Evolutionary conservation across 306 rosid genomes (phyloP).

Genomic region (Alnus rubra): DNA sequence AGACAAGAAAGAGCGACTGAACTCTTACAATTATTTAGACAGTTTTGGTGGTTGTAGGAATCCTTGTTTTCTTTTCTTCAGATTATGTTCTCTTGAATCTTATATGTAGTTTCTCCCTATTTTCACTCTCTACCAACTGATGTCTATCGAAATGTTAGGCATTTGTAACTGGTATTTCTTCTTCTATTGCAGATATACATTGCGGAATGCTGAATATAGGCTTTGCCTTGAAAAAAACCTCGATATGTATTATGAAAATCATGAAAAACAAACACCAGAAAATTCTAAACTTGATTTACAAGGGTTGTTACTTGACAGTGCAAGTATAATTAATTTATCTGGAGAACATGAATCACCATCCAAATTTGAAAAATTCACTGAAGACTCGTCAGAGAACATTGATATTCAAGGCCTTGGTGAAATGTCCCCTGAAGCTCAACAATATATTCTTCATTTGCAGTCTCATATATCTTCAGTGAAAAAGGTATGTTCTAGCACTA

Average conservation of each 20-base stretch:
- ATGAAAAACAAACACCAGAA: slow-evolving; percentile 47
- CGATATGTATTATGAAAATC: slow-evolving; percentile 49
- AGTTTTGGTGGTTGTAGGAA: not conserved
- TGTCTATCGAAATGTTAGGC: slow-evolving; percentile 19
- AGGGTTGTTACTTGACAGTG: slow-evolving; percentile 62
- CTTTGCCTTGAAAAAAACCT: slow-evolving; percentile 84
- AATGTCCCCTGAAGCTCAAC: slow-evolving; percentile 71
- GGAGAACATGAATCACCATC: slow-evolving; percentile 51
- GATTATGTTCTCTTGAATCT: slow-evolving; percentile 13
- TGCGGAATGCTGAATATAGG: slow-evolving; percentile 92
- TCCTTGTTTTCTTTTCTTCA: not conserved
- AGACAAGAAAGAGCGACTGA: not conserved
- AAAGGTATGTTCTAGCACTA: slow-evolving; percentile 53
- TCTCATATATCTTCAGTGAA: slow-evolving; percentile 70
- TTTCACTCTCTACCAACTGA: not conserved
- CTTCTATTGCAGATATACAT: slow-evolving; percentile 64
- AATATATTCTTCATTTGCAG: slow-evolving; percentile 69
- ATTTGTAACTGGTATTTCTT: slow-evolving; percentile 24
- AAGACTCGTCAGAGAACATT: slow-evolving; percentile 37
- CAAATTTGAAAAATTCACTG: slow-evolving; percentile 36
- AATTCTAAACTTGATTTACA: slow-evolving; percentile 48
- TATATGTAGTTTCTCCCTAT: slow-evolving; percentile 14
- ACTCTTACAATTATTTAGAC: not conserved
- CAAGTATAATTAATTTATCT: slow-evolving; percentile 45
- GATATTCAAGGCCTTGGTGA: slow-evolving; percentile 70